Percentiles rank a stretch among this genome's conserved stretches.
Evolutionary conservation across 2,329 filamentous ascomycete species (phyloP).

Genomic region (Diaporthe destruens): DNA sequence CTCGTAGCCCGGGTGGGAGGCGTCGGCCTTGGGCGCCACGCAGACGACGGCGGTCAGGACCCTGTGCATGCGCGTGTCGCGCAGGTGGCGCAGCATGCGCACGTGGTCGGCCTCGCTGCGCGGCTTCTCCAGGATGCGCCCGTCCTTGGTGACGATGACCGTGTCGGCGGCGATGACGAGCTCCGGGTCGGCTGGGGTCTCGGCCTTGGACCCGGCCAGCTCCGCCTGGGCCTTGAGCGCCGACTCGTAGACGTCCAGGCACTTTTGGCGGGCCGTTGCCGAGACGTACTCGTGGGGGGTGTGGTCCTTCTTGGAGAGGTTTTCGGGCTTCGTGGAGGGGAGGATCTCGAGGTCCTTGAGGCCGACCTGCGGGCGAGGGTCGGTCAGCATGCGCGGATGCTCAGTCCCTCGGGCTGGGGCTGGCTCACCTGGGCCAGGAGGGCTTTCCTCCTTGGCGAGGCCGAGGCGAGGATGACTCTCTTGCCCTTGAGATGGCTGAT

Average conservation of each 20-base stretch:
- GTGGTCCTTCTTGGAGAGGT: slow-evolving; percentile 81
- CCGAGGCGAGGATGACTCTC: slow-evolving; percentile 89
- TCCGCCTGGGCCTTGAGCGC: slow-evolving; percentile 57
- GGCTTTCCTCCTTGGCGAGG: slow-evolving; percentile 85
- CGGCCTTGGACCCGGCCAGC: slow-evolving; percentile 48
- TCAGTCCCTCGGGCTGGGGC: background rate
- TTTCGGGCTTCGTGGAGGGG: slow-evolving; percentile 85
- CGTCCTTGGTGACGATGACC: slow-evolving; percentile 81
- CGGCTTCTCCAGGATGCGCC: slow-evolving; percentile 92
- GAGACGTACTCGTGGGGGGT: slow-evolving; percentile 92
- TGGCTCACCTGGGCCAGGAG: slow-evolving; percentile 76
- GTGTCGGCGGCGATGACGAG: slow-evolving; percentile 94
- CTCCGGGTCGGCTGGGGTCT: slow-evolving; percentile 73
- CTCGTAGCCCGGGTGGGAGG: slow-evolving; percentile 86
- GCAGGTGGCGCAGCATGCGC: slow-evolving; percentile 83
- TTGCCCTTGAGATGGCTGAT: slow-evolving; percentile 81
- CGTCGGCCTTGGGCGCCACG: slow-evolving; percentile 85
- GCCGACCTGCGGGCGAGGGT: slow-evolving; percentile 71
- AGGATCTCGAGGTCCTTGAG: slow-evolving; percentile 85
- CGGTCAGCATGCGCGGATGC: background rate
- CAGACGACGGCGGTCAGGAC: slow-evolving; percentile 88
- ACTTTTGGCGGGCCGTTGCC: slow-evolving; percentile 87
- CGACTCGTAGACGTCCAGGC: slow-evolving; percentile 75
- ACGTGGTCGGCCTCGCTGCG: slow-evolving; percentile 84
- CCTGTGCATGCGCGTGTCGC: slow-evolving; percentile 82